These are phyloP conservation scores for Cokeromyces recurvatus DNA, from an alignment of 371 early-diverging fungal species.

Conservation along the genomic window DNA sequence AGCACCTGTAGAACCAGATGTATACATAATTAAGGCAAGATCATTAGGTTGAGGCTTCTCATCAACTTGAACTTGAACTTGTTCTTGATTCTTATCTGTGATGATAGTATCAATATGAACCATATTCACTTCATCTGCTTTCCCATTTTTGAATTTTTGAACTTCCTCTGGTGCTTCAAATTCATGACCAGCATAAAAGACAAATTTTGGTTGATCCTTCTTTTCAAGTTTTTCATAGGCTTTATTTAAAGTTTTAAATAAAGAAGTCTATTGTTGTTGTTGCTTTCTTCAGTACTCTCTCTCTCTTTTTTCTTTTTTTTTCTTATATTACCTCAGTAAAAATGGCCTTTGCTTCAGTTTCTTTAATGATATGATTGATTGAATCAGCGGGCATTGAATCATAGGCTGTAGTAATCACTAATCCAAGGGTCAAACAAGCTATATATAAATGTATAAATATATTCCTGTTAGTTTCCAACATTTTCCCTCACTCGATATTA, in stretches of 20 bases:
- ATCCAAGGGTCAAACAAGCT: conserved; percentile 64
- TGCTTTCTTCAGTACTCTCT: too few species aligned
- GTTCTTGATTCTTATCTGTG: neutral
- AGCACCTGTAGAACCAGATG: conserved; percentile 78
- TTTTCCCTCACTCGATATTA: neutral
- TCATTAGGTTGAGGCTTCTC: conserved; percentile 58
- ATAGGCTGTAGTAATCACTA: conserved; percentile 83
- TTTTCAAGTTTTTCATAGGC: conserved; percentile 18
- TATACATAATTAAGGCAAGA: conserved; percentile 82
- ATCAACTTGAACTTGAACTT: neutral
- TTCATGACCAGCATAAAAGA: conserved; percentile 34
- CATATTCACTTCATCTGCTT: conserved; percentile 14
- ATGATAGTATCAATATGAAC: conserved; percentile 27
- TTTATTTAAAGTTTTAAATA: conserved; percentile 29
- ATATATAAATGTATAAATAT: conserved; percentile 1
- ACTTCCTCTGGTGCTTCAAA: conserved; percentile 29
- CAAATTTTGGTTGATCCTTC: conserved; percentile 20
- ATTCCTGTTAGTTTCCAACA: neutral
- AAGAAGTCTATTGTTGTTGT: too few species aligned
- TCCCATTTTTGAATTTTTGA: conserved; percentile 14
- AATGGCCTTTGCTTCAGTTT: conserved; percentile 66
- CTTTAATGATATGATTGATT: conserved; percentile 63
- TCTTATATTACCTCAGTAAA: conserved; percentile 71
- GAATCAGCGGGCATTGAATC: conserved; percentile 86
- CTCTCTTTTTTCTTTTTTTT: too few species aligned